Evolutionary conservation across 768 basidiomycete species (phyloP).

Genomic region (Serendipita sp.): DNA sequence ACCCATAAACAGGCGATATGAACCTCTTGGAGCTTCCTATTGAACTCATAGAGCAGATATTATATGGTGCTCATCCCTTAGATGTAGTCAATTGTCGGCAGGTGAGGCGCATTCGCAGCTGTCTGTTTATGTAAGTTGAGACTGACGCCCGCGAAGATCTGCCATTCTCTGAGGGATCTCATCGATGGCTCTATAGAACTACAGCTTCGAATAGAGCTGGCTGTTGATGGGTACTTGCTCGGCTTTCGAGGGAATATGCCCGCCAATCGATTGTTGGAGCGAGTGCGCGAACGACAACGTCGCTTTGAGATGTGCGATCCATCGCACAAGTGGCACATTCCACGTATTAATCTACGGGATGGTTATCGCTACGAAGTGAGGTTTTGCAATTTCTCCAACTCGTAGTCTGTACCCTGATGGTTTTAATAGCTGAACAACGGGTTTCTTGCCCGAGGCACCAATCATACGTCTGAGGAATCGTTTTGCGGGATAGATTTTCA

Average conservation of each 20-base stretch:
- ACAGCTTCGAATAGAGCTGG: conserved; percentile 1
- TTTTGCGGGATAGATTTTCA: not conserved
- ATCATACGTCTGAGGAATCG: too few relatives aligned
- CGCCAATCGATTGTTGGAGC: not conserved
- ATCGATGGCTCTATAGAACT: not conserved
- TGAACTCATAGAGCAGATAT: not conserved
- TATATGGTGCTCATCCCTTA: not conserved
- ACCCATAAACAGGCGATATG: too few relatives aligned
- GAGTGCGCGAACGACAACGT: not conserved
- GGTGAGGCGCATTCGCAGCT: not conserved
- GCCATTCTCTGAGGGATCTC: not conserved
- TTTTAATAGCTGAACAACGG: too few relatives aligned
- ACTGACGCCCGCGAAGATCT: not conserved
- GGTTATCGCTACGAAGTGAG: too few relatives aligned
- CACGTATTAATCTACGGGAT: not conserved
- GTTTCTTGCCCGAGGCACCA: too few relatives aligned
- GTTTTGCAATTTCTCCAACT: too few relatives aligned
- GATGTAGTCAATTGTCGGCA: not conserved
- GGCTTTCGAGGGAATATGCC: not conserved
- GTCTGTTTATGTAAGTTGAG: not conserved
- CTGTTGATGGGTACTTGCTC: not conserved
- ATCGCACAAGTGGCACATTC: not conserved
- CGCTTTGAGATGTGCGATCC: not conserved
- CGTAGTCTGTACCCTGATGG: too few relatives aligned
- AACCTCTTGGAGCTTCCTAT: not conserved